Evolutionary conservation across 805 yeast species (phyloP).

Genomic region (Pichia gijzeniarum): DNA sequence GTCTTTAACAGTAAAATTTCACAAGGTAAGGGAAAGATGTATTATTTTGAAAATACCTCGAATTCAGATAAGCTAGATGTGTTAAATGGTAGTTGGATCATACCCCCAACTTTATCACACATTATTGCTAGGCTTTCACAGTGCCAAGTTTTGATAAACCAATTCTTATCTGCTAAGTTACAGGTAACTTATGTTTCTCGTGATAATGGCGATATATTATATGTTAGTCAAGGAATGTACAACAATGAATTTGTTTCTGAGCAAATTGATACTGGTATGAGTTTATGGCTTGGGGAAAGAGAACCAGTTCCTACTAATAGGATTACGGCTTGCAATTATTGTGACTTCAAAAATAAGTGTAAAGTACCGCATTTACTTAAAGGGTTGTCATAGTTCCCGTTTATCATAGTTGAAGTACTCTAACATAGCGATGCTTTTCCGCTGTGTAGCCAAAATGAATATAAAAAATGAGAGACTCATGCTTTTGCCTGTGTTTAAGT

Average conservation of each 20-base stretch:
- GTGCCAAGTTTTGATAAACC: conserved; percentile 31
- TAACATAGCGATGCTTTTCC: too few relatives aligned
- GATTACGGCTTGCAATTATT: conserved; percentile 41
- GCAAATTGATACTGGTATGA: conserved; percentile 31
- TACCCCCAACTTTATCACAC: conserved; percentile 49
- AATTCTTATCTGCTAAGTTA: conserved; percentile 37
- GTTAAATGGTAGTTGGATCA: conserved; percentile 37
- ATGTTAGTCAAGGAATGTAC: conserved; percentile 32
- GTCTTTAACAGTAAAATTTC: too few relatives aligned
- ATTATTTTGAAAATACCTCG: background rate
- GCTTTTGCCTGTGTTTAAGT: too few relatives aligned
- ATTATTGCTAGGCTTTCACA: conserved; percentile 52
- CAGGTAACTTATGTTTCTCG: conserved; percentile 22
- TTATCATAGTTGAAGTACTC: too few relatives aligned
- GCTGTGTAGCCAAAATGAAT: too few relatives aligned
- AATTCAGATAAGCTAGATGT: conserved; percentile 1
- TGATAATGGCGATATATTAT: background rate
- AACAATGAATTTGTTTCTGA: conserved; percentile 27
- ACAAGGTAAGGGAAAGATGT: background rate
- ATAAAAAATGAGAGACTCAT: too few relatives aligned
- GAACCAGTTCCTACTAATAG: conserved; percentile 40
- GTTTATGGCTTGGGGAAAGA: conserved; percentile 56
- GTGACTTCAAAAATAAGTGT: conserved; percentile 35
- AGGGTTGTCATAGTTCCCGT: background rate
- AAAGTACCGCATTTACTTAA: conserved; percentile 1